Evolutionary conservation across 768 basidiomycete genomes (phyloP).

Genomic region (Dacryopinax primogenitus): DNA sequence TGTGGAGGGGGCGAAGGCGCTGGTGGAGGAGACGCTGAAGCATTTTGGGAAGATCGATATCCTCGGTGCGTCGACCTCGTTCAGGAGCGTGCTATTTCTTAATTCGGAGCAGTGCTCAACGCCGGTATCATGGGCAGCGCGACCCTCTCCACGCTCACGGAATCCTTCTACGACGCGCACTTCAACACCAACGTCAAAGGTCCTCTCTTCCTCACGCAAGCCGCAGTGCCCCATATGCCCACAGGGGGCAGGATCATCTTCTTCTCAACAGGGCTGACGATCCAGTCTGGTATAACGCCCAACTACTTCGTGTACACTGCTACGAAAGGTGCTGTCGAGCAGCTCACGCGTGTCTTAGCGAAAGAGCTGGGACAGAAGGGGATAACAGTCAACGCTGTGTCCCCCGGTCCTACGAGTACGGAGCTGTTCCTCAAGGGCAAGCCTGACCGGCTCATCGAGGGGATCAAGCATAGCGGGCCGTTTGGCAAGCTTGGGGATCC

Average conservation of each 20-base stretch:
- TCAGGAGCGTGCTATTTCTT: neutral
- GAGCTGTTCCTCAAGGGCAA: slow-evolving; percentile 45
- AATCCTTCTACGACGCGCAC: slow-evolving; percentile 40
- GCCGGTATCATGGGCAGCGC: slow-evolving; percentile 45
- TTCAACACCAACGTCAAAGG: slow-evolving; percentile 47
- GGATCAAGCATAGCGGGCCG: slow-evolving; percentile 37
- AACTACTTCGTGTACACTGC: slow-evolving; percentile 41
- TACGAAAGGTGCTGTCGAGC: slow-evolving; percentile 41
- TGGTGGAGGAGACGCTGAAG: slow-evolving; percentile 39
- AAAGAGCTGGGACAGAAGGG: slow-evolving; percentile 44
- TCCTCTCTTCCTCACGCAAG: slow-evolving; percentile 43
- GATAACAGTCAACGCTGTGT: slow-evolving; percentile 46
- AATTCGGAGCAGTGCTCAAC: slow-evolving; percentile 32
- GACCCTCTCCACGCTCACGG: slow-evolving; percentile 39
- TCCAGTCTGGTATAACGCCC: slow-evolving; percentile 34
- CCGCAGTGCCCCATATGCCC: slow-evolving; percentile 34
- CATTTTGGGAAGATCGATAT: slow-evolving; percentile 45
- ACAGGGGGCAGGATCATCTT: slow-evolving; percentile 44
- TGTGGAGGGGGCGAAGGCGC: slow-evolving; percentile 34
- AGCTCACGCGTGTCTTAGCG: slow-evolving; percentile 43
- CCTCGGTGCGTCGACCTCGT: slow-evolving; percentile 19
- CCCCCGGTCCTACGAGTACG: slow-evolving; percentile 46
- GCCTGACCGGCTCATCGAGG: slow-evolving; percentile 34
- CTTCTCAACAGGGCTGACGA: slow-evolving; percentile 41
- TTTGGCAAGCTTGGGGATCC: slow-evolving; percentile 36